Evolutionary conservation across 257 asterid species (phyloP), one percentile per base, ranked within the genome.

Genomic region (Lithospermum erythrorhizon): DNA sequence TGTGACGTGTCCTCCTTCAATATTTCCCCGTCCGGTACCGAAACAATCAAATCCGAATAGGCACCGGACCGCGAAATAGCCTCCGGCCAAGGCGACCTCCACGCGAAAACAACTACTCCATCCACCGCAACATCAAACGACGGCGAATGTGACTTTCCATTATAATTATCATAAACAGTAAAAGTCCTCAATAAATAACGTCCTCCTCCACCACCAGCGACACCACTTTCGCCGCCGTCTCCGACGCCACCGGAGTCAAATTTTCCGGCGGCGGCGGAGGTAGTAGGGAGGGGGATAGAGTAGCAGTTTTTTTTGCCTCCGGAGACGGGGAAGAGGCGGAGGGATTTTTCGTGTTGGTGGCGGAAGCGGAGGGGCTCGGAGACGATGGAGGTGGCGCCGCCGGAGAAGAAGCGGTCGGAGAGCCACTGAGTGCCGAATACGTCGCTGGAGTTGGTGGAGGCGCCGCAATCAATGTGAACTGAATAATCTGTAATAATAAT

Each of bases 281-380:
- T 27, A 15, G 32, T 27, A 27, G 32, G 32, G 4, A 21, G 16
- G 15, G 96, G 90, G 24, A 93, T 63, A 19, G 81, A 59, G 74
- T 93, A 93, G 81, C 99, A 89, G 52, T 89, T 93, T 77, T 86
- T 86, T 72, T 93, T 89, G 8, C 96, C 96, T 27, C 85, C 68
- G 41, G 99, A 74, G 63, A 86, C 60, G n/a, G 97, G 97, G 65
- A 93, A 93, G 81, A 73, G 72, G 57, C 98, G 95, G 73, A 93
- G 87, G 1, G 94, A 86, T 64, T 89, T 93, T 68, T 93, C 97
- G 48, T 93, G 95, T 35, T 65, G 75, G 83, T 82, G 95, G 23
- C n/a, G 61, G 77, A 82, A 91, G 56, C 9, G 83, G 45, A 91
- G 95, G 0, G 98, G 98, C 75, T 91, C 98, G 59, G 97, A 91